Evolutionary conservation across 1,284 basidiomycete species (phyloP).

Genomic region (Acaromyces ingoldii): DNA sequence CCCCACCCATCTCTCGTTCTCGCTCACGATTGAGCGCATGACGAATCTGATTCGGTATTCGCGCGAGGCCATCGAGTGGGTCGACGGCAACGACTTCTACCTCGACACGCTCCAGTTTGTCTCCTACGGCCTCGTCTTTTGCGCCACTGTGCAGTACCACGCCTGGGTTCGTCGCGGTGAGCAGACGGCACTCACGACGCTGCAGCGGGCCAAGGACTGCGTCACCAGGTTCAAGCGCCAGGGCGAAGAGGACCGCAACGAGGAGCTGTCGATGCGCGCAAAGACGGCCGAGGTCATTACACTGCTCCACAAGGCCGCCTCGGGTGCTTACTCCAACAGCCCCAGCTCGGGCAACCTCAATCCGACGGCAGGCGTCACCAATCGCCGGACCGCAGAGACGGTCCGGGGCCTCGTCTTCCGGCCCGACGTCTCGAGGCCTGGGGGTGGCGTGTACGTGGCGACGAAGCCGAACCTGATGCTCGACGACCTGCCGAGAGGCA

Average conservation of each 20-base stretch:
- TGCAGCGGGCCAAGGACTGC: constrained; percentile 26
- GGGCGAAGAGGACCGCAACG: constrained; percentile 37
- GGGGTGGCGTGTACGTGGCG: constrained; percentile 77
- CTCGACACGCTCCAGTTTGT: constrained; percentile 42
- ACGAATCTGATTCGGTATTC: constrained; percentile 32
- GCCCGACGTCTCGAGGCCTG: constrained; percentile 59
- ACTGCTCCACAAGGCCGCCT: constrained; percentile 68
- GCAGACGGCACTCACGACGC: constrained; percentile 21
- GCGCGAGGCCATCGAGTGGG: constrained; percentile 37
- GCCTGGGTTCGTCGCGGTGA: constrained; percentile 39
- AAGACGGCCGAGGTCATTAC: constrained; percentile 86
- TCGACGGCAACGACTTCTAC: constrained; percentile 40
- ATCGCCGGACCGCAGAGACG: constrained; percentile 46
- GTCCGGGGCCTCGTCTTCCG: constrained; percentile 64
- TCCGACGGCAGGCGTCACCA: constrained; percentile 54
- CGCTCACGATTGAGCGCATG: constrained; percentile 44
- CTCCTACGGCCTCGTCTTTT: constrained; percentile 43
- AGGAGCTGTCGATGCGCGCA: constrained; percentile 66
- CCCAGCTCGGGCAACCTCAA: constrained; percentile 48
- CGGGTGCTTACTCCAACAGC: constrained; percentile 49
- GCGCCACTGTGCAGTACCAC: constrained; percentile 44
- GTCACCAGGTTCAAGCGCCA: constrained; percentile 23
- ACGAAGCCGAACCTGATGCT: constrained; percentile 55
- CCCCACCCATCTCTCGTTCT: constrained; percentile 43
- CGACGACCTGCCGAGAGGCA: constrained; percentile 62